phyloP scores from a whole-genome alignment of 768 basidiomycete genomes.

The Naematelia aurantialba region DNA sequence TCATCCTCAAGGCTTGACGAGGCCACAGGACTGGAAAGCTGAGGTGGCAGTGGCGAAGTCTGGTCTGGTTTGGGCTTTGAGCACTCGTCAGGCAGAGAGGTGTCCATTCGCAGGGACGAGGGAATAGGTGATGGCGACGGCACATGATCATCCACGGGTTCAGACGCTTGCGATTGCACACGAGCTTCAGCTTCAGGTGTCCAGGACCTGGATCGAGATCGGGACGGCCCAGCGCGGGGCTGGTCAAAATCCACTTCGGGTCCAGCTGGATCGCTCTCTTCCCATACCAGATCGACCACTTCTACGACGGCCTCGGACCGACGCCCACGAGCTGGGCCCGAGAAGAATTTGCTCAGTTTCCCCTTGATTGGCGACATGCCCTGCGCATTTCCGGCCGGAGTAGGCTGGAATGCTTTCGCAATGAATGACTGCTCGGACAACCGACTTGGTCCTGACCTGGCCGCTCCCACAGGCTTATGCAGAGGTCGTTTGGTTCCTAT shows the following conservation, averaged over 20 bases:
- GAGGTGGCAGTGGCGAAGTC: background rate
- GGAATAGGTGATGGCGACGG: slow-evolving; percentile 30
- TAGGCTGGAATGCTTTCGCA: slow-evolving; percentile 9
- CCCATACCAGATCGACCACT: slow-evolving; percentile 17
- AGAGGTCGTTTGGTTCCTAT: slow-evolving; percentile 14
- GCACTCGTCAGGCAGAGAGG: slow-evolving; percentile 10
- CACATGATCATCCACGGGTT: slow-evolving; percentile 1
- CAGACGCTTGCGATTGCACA: no score
- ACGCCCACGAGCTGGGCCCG: background rate
- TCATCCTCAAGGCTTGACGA: background rate
- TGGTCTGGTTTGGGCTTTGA: slow-evolving; percentile 14
- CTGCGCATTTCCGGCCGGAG: background rate
- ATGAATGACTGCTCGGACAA: slow-evolving; percentile 30
- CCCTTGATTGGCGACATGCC: slow-evolving; percentile 2
- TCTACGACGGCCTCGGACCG: slow-evolving; percentile 5
- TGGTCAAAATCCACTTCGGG: slow-evolving; percentile 17
- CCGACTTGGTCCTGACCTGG: slow-evolving; percentile 35
- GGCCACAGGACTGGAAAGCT: background rate
- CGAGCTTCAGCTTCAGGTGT: background rate
- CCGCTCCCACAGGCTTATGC: slow-evolving; percentile 35
- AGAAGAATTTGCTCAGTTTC: slow-evolving; percentile 39
- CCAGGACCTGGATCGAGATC: background rate
- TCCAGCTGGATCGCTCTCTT: slow-evolving; percentile 13
- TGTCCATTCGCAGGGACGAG: slow-evolving; percentile 17
- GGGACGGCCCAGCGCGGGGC: slow-evolving; percentile 9